A percentile compares a stretch with the other conserved stretches of the same genome.
phyloP scores from a whole-genome alignment of 2,329 filamentous ascomycete species.

The Aspergillus caelatus region DNA sequence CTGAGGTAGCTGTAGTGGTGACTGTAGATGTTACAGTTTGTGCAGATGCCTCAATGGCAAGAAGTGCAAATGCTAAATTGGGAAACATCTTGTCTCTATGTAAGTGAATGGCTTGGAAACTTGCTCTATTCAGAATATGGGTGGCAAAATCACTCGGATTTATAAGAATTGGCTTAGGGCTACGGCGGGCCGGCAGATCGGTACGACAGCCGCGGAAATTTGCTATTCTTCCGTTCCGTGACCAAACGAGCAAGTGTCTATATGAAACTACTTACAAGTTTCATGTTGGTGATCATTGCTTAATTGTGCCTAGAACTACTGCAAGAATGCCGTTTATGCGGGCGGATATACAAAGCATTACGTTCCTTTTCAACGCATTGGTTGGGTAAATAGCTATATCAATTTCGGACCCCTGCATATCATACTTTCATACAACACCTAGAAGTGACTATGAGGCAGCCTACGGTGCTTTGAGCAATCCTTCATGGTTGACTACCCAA shows the following conservation, averaged over 20 bases:
- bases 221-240: constrained; percentile 4
- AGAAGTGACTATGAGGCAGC: not conserved
- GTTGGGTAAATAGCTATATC: not conserved
- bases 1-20: constrained; percentile 2
- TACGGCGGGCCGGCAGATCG: not conserved
- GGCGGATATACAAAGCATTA: not conserved
- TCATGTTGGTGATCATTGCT: not conserved
- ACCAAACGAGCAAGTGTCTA: not conserved
- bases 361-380: not conserved
- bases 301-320: not conserved
- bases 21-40: constrained; percentile 6
- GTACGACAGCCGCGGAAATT: not conserved
- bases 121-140: not conserved
- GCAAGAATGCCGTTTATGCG: not conserved
- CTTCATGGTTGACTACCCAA: constrained; percentile 18
- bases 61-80: not conserved
- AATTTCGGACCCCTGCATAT: not conserved
- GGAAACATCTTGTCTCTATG: not conserved
- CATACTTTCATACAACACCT: not conserved
- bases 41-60: constrained; percentile 5
- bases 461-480: constrained; percentile 12
- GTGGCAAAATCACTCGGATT: not conserved
- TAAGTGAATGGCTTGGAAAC: not conserved
- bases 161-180: not conserved
- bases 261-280: not conserved